Base-by-base conservation (phyloP, 768 basidiomycete genomes). In the Grammothele lineata region DNA sequence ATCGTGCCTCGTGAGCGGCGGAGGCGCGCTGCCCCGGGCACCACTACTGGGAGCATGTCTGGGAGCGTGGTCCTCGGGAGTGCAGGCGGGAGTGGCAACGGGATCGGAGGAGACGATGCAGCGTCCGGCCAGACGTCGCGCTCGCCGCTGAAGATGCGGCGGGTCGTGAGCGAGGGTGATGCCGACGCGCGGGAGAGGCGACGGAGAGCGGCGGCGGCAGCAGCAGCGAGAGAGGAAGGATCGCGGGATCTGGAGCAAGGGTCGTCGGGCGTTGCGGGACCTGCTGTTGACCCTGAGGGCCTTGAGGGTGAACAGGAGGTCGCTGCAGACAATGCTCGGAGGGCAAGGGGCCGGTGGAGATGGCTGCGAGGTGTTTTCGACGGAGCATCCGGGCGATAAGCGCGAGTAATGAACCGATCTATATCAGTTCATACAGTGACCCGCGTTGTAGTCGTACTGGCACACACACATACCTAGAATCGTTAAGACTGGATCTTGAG, bases 1-100 rank as follows among this genome's bases (percentile, higher is more conserved):
- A 73, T 86, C 37, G 70, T 80, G 43, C 83, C 83, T 18, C 62
- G 67, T 38, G 74, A 77, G 54, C 65, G 80, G 55, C 66, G 76
- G 52, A 63, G 78, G 53, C 64, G 72, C 48, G 47, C 63, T 10
- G 77, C 70, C 53, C 70, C 68, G 26, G 26, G 40, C 40, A 17
- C 26, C 5, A 5, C 10, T 21, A 3, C 62, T 61, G 24, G 54
- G 49, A 21, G 64, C 65, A 33, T 35, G 18, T 14, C 37, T 30
- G 50, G 39, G 19, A 43, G 55, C 52, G 27, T 7, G 17, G 34
- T 9, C 8, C 7, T 30, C 8, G 27, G 27, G 15, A 45, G 43
- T 19, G 48, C 9, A 30, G 35, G 43, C 11, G 32, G 42, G 18
- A 19, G 37, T 24, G 25, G 19, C 3, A 39, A 24, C 14, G 23